These are phyloP conservation scores for Nitzschia palea DNA, from an alignment of 108 stramenopile species.

Conservation along the genomic window DNA sequence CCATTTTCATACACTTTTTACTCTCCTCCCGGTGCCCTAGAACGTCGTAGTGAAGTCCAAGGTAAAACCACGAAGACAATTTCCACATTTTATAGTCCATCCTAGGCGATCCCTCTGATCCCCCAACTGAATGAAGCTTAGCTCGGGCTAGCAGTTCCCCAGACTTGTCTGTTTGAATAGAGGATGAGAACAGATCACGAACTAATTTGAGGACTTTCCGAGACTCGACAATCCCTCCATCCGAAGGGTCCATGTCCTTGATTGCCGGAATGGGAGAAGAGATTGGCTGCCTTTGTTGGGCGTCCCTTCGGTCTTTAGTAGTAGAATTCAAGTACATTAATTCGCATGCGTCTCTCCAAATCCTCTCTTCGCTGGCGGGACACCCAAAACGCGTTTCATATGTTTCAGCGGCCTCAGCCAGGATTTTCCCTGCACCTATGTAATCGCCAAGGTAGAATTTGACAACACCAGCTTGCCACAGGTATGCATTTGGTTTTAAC, in stretches of 20 bases:
- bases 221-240: constrained; percentile 19
- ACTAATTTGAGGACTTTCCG: constrained; percentile 63
- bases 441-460: constrained; percentile 70
- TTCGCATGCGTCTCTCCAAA: constrained; percentile 80
- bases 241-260: constrained; percentile 8
- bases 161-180: constrained; percentile 40
- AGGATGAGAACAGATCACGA: constrained; percentile 62
- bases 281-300: constrained; percentile 1
- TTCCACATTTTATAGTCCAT: constrained; percentile 76
- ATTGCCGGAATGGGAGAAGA: constrained; percentile 5
- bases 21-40: constrained; percentile 56
- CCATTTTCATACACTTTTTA: constrained; percentile 82
- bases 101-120: neutral
- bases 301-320: constrained; percentile 13
- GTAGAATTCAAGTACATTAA: constrained; percentile 42
- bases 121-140: constrained; percentile 56
- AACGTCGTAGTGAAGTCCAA: constrained; percentile 81
- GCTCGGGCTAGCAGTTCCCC: constrained; percentile 54
- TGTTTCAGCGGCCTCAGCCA: constrained; percentile 49
- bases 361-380: constrained; percentile 79
- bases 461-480: constrained; percentile 81
- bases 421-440: constrained; percentile 53
- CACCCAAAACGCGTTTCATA: constrained; percentile 67
- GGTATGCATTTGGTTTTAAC: constrained; percentile 70
- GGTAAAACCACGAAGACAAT: constrained; percentile 72